Evolutionary conservation across 495 filamentous ascomycete species (phyloP).

Genomic region (Talaromyces thailandensis): DNA sequence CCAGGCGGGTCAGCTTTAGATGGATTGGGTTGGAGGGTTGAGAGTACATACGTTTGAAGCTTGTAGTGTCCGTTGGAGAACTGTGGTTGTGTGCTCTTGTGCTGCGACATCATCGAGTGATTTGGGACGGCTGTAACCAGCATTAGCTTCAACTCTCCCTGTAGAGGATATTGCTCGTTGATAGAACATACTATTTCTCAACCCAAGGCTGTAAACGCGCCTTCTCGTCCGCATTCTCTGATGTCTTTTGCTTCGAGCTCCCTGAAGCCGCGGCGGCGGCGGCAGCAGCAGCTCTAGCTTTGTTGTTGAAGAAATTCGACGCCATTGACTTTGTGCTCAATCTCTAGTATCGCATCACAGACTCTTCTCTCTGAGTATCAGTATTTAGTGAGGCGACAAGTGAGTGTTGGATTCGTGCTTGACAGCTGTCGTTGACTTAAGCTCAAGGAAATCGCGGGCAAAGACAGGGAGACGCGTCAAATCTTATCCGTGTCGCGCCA

Average conservation of each 20-base stretch:
- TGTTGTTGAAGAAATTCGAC: constrained; percentile 89
- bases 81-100: constrained; percentile 92
- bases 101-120: constrained; percentile 90
- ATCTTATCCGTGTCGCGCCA: neutral
- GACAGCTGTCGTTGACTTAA: constrained; percentile 2
- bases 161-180: neutral
- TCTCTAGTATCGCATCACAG: neutral
- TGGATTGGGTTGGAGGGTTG: neutral
- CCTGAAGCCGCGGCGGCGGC: constrained; percentile 39
- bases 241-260: constrained; percentile 42
- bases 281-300: constrained; percentile 78
- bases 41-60: constrained; percentile 63
- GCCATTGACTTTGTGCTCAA: constrained; percentile 17
- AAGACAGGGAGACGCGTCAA: neutral
- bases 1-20: neutral
- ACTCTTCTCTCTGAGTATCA: accelerated
- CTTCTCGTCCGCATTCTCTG: constrained; percentile 52
- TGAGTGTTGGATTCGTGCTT: neutral
- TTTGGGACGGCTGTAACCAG: constrained; percentile 69
- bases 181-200: constrained; percentile 83
- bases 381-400: neutral
- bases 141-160: constrained; percentile 3
- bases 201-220: constrained; percentile 84
- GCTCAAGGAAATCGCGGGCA: neutral
- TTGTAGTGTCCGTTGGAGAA: constrained; percentile 87